Evolutionary conservation across 1,139 yeast genomes (phyloP).

Genomic region (Blastobotrys elegans): DNA sequence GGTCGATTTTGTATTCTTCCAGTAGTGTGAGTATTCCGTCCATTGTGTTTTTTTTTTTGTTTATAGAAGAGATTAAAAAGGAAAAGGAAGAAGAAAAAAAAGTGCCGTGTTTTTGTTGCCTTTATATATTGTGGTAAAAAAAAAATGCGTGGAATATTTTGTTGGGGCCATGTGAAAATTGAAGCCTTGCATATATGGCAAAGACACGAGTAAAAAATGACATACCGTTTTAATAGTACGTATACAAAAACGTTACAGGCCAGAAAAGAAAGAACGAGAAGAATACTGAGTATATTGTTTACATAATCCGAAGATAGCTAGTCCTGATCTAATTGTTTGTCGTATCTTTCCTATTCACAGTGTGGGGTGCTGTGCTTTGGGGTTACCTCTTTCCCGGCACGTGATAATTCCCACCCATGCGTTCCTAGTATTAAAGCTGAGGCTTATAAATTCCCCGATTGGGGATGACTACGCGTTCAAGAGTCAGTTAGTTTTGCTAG

Average conservation of each 20-base stretch:
- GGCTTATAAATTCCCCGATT: too few relatives aligned
- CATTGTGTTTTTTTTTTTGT: neutral
- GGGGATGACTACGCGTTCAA: too few relatives aligned
- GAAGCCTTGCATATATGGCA: neutral
- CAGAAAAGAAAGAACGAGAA: too few relatives aligned
- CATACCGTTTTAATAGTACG: too few relatives aligned
- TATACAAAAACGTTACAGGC: too few relatives aligned
- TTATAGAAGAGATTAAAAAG: neutral
- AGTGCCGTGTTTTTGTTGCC: neutral
- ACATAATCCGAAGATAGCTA: too few relatives aligned
- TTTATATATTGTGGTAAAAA: neutral
- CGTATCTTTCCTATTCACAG: neutral
- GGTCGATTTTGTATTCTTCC: conserved; percentile 16
- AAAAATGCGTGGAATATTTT: neutral
- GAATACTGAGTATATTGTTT: too few relatives aligned
- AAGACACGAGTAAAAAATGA: too few relatives aligned
- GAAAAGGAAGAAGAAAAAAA: neutral
- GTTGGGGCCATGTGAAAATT: conserved; percentile 7
- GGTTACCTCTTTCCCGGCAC: neutral
- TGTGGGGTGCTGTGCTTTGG: neutral
- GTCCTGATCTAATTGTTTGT: too few relatives aligned
- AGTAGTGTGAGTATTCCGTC: neutral
- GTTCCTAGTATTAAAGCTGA: too few relatives aligned
- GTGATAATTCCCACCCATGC: too few relatives aligned
- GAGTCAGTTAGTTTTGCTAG: too few relatives aligned